Percentiles rank a stretch among this genome's conserved stretches.
Conservation (phyloP, 345 rosid species). For the Melaleuca quinquenervia region DNA sequence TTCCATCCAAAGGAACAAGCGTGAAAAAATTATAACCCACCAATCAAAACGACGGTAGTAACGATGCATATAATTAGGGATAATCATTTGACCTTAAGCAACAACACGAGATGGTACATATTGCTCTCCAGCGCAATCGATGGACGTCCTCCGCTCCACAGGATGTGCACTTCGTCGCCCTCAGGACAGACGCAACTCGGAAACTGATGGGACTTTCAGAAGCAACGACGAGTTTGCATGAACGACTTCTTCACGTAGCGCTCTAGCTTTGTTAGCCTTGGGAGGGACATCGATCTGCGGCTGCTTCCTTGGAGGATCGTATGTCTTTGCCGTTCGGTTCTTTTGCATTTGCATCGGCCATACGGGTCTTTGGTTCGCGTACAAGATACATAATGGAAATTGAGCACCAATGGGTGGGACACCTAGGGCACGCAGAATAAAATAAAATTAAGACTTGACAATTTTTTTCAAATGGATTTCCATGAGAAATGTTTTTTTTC, state of each 20-base stretch:
- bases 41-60: neutral
- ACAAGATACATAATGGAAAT: neutral
- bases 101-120: neutral
- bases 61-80: neutral
- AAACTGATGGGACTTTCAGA: neutral
- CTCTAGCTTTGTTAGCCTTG: neutral
- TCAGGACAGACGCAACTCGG: neutral
- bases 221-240: neutral
- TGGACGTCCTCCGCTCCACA: neutral
- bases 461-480: no score
- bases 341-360: neutral
- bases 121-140: neutral
- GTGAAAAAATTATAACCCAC: neutral
- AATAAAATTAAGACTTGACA: no score
- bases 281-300: neutral
- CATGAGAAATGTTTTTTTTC: no score
- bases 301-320: neutral
- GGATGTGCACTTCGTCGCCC: neutral
- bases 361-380: neutral
- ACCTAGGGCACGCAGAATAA: fast-evolving
- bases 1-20: neutral
- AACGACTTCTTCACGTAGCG: neutral
- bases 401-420: neutral
- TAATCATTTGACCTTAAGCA: neutral
- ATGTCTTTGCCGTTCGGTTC: neutral